A percentile compares a stretch with the other conserved stretches of the same genome.
Evolutionary conservation across 495 filamentous ascomycete genomes (phyloP).

Genomic region (Achaetomiella virescens): DNA sequence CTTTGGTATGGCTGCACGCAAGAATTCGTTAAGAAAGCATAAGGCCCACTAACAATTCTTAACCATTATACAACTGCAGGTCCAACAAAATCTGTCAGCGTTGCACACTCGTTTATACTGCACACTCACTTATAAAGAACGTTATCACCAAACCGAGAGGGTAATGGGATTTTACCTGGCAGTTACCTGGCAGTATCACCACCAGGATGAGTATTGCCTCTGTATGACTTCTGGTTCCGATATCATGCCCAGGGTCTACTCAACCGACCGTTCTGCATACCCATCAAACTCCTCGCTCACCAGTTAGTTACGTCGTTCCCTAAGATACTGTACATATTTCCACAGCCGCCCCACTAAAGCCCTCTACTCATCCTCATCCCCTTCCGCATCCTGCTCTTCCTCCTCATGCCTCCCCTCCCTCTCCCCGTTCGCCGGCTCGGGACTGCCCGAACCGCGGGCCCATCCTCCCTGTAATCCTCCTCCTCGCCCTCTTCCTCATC

Average conservation of each 20-base stretch:
- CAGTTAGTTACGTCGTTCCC: neutral
- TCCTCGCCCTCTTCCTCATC: constrained; percentile 17
- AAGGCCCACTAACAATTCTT: no score
- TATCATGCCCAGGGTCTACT: neutral
- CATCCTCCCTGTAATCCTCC: constrained; percentile 16
- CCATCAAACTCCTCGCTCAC: constrained; percentile 8
- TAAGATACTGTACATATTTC: neutral
- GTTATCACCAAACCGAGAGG: no score
- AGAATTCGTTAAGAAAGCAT: no score
- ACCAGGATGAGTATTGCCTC: neutral
- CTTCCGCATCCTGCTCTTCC: constrained; percentile 23
- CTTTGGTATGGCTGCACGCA: no score
- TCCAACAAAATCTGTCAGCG: no score
- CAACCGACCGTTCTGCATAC: neutral
- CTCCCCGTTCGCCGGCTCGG: constrained; percentile 2
- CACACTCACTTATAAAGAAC: no score
- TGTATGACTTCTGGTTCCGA: neutral
- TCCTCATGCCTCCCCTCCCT: constrained; percentile 1
- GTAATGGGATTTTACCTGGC: no score
- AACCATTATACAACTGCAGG: no score
- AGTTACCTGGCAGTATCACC: no score
- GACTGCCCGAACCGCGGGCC: neutral
- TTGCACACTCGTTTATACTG: no score
- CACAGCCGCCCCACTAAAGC: neutral
- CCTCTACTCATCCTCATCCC: constrained; percentile 25